These are phyloP conservation scores for Cercospora sp. DNA, from an alignment of 2,329 filamentous ascomycete genomes.

Conservation along the genomic window DNA sequence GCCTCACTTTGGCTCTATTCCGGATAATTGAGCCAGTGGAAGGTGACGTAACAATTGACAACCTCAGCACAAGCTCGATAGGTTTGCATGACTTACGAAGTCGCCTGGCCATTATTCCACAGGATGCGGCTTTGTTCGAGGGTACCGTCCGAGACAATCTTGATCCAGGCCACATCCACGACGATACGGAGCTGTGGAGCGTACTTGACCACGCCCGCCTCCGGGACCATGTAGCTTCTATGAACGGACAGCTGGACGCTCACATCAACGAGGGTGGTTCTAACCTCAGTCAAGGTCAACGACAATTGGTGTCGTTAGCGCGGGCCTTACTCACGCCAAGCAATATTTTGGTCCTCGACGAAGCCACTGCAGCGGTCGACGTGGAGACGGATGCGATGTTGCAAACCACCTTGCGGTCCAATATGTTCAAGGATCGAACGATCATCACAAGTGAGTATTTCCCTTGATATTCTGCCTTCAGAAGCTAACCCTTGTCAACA, in stretches of 20 bases:
- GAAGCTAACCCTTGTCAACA: conserved; percentile 13
- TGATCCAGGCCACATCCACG: conserved; percentile 89
- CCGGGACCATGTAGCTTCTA: conserved; percentile 81
- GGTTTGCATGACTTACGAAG: conserved; percentile 85
- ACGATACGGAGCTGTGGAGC: conserved; percentile 96
- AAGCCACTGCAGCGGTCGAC: conserved; percentile 81
- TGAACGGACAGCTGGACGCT: conserved; percentile 88
- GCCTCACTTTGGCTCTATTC: conserved; percentile 88
- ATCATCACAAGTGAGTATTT: conserved; percentile 74
- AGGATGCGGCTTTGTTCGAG: conserved; percentile 94
- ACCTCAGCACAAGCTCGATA: conserved; percentile 84
- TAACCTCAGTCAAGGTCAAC: conserved; percentile 91
- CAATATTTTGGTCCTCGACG: conserved; percentile 95
- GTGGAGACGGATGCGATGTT: conserved; percentile 67
- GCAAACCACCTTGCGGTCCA: conserved; percentile 63
- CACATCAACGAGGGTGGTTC: conserved; percentile 93
- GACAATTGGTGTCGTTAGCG: conserved; percentile 89
- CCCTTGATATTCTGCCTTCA: not conserved
- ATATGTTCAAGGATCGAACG: conserved; percentile 81
- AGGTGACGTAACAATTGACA: conserved; percentile 86
- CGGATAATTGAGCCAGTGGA: conserved; percentile 86
- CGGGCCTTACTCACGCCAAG: conserved; percentile 91
- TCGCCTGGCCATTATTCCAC: conserved; percentile 92
- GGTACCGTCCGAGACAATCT: conserved; percentile 92
- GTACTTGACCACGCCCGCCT: conserved; percentile 81